Evolutionary conservation across 805 yeast genomes (phyloP), one percentile per base, ranked within the genome.

Genomic region (Geotrichum ghanense): DNA sequence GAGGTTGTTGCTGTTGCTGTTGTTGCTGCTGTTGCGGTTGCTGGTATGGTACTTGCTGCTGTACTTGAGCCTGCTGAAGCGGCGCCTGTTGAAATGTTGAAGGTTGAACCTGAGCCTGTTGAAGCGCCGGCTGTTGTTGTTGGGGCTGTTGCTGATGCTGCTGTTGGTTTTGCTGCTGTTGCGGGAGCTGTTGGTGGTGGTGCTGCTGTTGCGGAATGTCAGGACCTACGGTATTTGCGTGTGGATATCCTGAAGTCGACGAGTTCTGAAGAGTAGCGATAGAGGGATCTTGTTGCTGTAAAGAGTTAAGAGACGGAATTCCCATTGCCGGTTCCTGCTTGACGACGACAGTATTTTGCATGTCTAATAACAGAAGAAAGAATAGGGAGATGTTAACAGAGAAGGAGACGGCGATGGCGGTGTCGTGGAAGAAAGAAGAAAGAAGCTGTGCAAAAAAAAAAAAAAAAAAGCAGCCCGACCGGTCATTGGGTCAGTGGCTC

Each of bases 241-340:
- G 12, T 7, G 37, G 37, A 31, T 16, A n/a, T 31, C 16, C 16
- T 31, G 37, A 31, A n/a, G 12, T 31, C 12, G 37, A 19, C 5
- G 37, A 31, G 37, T n/a, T n/a, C n/a, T n/a, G 37, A 19, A 5
- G 12, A 12, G 19, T 31, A 31, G 37, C 10, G 37, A 5, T 31
- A 12, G 12, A 16, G 16, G 37, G 37, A 10, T n/a, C n/a, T n/a
- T 6, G 37, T 6, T 31, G 12, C 19, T 31, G 10, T 6, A 10
- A n/a, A n/a, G 37, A 19, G 14, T 31, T 31, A 7, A 31, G 12
- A 6, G 37, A 31, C 12, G 37, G 19, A 5, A 31, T 31, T n/a
- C 16, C 37, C 37, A 31, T 31, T 31, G 37, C 16, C 16, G 37
- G 37, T 31, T 31, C 37, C 37, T 31, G 37, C 37, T 31, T 31